Evolutionary conservation across 805 yeast species (phyloP), one percentile per base, ranked within the genome.

Genomic region (Zygotorulaspora danielsina): DNA sequence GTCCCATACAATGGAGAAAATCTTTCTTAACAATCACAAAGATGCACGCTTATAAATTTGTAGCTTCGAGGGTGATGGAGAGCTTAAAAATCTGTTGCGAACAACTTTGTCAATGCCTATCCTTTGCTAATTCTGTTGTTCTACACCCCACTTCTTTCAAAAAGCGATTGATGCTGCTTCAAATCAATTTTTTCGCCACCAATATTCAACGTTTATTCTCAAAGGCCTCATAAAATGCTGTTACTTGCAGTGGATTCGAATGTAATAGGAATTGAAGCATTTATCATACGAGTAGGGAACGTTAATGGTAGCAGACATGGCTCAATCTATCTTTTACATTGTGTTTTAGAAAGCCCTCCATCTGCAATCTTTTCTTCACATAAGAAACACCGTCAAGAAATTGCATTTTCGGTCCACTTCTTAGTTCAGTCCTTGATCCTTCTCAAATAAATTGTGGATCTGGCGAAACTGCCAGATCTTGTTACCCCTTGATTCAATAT

Each of bases 311-410:
- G 12, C 27, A 24, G 13, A 24, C 27, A n/a, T 13, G 27, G 12
- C 27, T 11, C 27, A 24, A 24, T 13, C 27, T n/a, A 24, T 24
- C 27, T 24, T 24, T 24, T n/a, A 24, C 27, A 24, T 24, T 24
- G 12, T 24, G 11, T 24, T 13, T 24, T n/a, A 13, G 12, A 13
- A n/a, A 4, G 12, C 8, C 27, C 27, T 24, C 27, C 27, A 24
- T 7, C 12, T 13, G 27, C 13, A 11, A 11, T 24, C 27, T 7
- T 24, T 24, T 24, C 27, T 13, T 13, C 27, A 24, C 27, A 24
- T 13, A 13, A 24, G 27, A 24, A 24, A 7, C 27, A 24, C 27
- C 12, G 11, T 13, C 27, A 11, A n/a, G n/a, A n/a, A n/a, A n/a
- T n/a, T n/a, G n/a, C n/a, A n/a, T n/a, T n/a, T n/a, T n/a, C n/a